Conservation (phyloP, 2,329 filamentous ascomycete species). For the Ilyonectria robusta region DNA sequence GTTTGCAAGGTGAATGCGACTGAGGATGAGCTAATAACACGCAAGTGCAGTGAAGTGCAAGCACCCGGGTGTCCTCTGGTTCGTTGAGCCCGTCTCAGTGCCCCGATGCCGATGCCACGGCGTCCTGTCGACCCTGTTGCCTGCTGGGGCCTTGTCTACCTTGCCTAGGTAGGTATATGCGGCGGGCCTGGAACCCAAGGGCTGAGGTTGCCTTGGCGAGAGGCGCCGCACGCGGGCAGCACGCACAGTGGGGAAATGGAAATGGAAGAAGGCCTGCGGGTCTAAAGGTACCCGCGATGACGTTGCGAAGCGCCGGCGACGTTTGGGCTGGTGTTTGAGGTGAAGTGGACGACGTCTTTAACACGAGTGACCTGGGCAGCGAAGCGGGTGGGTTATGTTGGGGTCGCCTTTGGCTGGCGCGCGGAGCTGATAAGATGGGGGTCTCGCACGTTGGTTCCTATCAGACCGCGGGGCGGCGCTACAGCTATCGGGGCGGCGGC, state of each 20-base stretch:
- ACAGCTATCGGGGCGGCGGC: conserved; percentile 8
- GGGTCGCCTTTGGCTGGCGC: neutral
- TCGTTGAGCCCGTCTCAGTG: conserved; percentile 11
- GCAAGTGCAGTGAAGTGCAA: conserved; percentile 13
- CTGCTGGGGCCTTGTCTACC: neutral
- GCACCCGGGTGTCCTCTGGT: conserved; percentile 14
- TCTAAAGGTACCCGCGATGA: conserved; percentile 17
- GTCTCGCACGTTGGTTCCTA: conserved; percentile 4
- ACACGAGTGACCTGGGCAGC: conserved; percentile 23
- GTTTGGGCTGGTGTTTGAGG: conserved; percentile 22
- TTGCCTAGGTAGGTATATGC: no score
- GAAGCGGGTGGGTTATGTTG: neutral
- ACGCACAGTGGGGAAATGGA: conserved; percentile 15
- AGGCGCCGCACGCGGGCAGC: conserved; percentile 21
- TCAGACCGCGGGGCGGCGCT: conserved; percentile 12
- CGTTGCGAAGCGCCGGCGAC: conserved; percentile 14
- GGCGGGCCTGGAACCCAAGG: neutral
- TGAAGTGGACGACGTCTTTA: conserved; percentile 4
- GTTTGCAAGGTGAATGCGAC: conserved; percentile 21
- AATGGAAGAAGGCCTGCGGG: neutral
- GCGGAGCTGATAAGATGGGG: conserved; percentile 22
- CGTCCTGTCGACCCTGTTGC: conserved; percentile 3
- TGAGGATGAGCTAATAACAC: conserved; percentile 27
- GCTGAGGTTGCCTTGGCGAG: conserved; percentile 23
- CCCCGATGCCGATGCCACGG: conserved; percentile 2